Evolutionary conservation across 2,329 filamentous ascomycete genomes (phyloP), one percentile per base, ranked within the genome.

Genomic region (Zasmidium angulare): DNA sequence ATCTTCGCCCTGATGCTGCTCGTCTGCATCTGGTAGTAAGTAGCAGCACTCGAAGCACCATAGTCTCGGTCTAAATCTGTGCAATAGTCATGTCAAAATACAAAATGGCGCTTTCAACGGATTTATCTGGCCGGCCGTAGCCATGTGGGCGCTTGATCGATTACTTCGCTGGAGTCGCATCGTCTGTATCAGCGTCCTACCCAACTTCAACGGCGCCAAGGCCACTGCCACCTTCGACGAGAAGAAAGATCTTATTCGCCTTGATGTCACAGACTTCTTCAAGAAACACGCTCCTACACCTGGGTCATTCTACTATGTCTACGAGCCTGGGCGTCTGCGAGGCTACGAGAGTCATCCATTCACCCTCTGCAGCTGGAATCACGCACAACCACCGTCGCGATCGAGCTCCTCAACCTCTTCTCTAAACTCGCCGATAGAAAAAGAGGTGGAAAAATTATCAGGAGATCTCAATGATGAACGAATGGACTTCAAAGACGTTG

Each of bases 301-400:
- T 2, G 81, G 81, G 11, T 73, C 77, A 7, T 81, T 81, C 63
- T 84, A 81, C 63, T 82, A 78, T 59, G 67, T 84, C 12, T 81
- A 82, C 54, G 75, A 77, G 51, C 76, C 79, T 0, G 70, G 78
- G 4, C 72, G 74, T 19, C 69, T 77, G 17, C 72, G 72, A 6
- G 74, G 78, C 2, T 83, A 78, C 71, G 77, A 83, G 58, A 82
- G 75, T 53, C 81, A 84, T 61, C 81, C 81, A 0, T 83, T 84
- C 64, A 79, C 77, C 0, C 65, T 80, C 2, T 78, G 74, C 46
- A 61, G 62, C 1, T 75, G 58, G 63, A 43, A 43, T 43, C 36
- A 43, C n/a, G 36, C 36, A 17, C 36, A 10, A 17, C 36, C 36
- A 3, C 3, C 36, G 3, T 43, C 36, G n/a, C 11, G 36, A 14